Percentiles rank a stretch among this genome's conserved stretches.
Conservation (phyloP, 306 rosid genomes). For the Mimosa pudica region DNA sequence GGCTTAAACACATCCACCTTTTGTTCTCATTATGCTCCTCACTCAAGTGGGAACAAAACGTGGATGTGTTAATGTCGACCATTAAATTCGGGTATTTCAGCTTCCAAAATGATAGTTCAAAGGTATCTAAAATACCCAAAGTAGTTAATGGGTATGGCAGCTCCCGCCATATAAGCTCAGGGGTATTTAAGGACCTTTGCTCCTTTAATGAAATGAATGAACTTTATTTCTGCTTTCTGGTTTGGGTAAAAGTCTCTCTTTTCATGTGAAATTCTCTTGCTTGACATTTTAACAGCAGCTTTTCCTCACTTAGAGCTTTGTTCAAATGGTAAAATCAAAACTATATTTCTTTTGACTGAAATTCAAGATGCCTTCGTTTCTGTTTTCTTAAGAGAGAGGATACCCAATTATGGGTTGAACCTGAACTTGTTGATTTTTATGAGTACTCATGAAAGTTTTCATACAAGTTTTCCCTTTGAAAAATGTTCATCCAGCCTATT, state of each 20-base stretch:
- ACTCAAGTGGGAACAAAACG: too few relatives aligned
- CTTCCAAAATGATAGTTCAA: too few relatives aligned
- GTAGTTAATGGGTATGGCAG: too few relatives aligned
- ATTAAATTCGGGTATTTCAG: too few relatives aligned
- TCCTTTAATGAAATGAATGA: constrained; percentile 19
- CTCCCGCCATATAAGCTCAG: too few relatives aligned
- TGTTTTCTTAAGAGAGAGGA: neutral
- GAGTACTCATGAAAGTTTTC: neutral
- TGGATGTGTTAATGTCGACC: too few relatives aligned
- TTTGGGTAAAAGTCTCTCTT: neutral
- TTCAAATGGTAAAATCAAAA: neutral
- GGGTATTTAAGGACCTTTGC: neutral
- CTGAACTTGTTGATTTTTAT: neutral
- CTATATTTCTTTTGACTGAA: neutral
- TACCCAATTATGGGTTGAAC: neutral
- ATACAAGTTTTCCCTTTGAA: too few relatives aligned
- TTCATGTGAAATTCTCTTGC: neutral
- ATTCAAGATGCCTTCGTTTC: neutral
- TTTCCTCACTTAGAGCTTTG: neutral
- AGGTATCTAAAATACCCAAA: too few relatives aligned
- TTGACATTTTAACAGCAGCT: neutral
- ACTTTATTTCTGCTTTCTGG: constrained; percentile 11
- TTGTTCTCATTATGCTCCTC: too few relatives aligned
- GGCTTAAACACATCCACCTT: too few relatives aligned
- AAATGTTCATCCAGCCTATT: neutral